Evolutionary conservation across 1,139 yeast species (phyloP), one percentile per base, ranked within the genome.

Genomic region (Geotrichum carabidarum): DNA sequence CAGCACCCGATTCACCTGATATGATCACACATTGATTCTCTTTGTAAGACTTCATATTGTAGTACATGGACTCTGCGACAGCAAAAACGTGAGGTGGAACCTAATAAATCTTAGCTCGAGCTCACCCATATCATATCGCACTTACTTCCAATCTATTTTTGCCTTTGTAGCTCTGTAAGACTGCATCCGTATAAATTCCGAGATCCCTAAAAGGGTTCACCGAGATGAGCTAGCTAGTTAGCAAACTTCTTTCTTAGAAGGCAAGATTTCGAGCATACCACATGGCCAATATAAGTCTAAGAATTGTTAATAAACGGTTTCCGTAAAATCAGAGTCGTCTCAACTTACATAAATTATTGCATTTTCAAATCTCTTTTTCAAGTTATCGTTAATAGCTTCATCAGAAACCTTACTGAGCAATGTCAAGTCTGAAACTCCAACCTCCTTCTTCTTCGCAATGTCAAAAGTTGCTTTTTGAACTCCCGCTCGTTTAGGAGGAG

Each of bases 1-100:
- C 99, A 1, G 99, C 99, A 59, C 99, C 99, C 0, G 97, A 89
- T 70, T 94, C 99, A 53, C 99, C 99, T 5, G 97, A 89, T 62
- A 94, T 94, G 65, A 94, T 94, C 43, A 94, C 99, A 78, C 99
- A 93, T 71, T 94, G 99, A 69, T 84, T 90, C 65, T 94, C 99
- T 56, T 87, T 83, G 71, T 94, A 94, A 0, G 95, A 86, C 72
- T 91, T 91, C 83, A 94, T 80, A 69, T 91, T 88, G 73, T 94
- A 93, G 72, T 86, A 93, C 96, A 94, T 91, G 40, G 95, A 75
- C 71, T 94, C 99, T 17, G 99, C 99, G 65, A 93, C 91, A 51
- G 98, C 96, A 72, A 86, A 94, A 44, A 94, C 99, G 73, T 94
- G 99, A 7, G 99, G 99, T n/a, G 98, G 95, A 37, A 87, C 71